phyloP scores from a whole-genome alignment of 257 asterid genomes.

The Phtheirospermum japonicum region DNA sequence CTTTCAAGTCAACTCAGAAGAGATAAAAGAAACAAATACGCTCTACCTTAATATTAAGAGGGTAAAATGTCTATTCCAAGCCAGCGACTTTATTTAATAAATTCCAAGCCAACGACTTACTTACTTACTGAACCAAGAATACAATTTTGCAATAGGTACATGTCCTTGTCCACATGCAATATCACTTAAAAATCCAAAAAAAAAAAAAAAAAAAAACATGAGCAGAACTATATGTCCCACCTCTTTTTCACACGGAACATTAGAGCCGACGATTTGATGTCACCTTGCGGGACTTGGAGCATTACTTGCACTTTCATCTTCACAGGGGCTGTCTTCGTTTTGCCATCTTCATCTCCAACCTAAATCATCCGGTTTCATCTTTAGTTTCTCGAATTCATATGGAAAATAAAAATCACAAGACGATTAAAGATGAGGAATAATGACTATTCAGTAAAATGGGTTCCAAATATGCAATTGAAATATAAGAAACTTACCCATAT shows the following conservation, averaged over 20 bases:
- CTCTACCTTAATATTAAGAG: too few species aligned
- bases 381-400: not conserved
- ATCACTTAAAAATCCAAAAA: too few species aligned
- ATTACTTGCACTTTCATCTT: conserved; percentile 90
- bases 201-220: too few species aligned
- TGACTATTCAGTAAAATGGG: not conserved
- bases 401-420: not conserved
- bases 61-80: too few species aligned
- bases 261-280: conserved; percentile 59
- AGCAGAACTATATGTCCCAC: conserved; percentile 63
- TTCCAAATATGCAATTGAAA: not conserved
- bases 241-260: conserved; percentile 94
- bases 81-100: too few species aligned
- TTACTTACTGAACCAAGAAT: too few species aligned
- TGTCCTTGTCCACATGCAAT: too few species aligned
- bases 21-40: too few species aligned
- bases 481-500: conserved; percentile 63
- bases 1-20: too few species aligned
- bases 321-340: conserved; percentile 80
- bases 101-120: too few species aligned
- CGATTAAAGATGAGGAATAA: conserved; percentile 4
- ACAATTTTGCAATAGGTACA: too few species aligned
- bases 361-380: conserved; percentile 17
- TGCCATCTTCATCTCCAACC: conserved; percentile 85
- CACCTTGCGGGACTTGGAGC: conserved; percentile 96